Conservation (phyloP, 192 early-diverging fungal genomes). For the Coemansia sp. region DNA sequence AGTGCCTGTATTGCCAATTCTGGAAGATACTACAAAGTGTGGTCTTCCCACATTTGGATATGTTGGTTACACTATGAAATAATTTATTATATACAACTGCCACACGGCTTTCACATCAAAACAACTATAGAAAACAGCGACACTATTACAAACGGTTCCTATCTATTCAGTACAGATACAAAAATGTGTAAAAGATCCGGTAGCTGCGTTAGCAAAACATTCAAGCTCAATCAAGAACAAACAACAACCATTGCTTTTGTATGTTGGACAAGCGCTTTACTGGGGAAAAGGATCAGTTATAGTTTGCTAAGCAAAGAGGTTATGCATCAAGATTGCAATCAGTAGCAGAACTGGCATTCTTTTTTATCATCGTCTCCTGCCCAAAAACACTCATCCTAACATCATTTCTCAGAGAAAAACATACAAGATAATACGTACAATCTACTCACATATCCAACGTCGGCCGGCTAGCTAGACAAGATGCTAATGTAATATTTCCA, state of each 20-base stretch:
- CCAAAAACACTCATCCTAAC: background rate
- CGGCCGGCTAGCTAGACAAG: too few species aligned
- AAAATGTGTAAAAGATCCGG: too few species aligned
- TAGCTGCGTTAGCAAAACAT: too few species aligned
- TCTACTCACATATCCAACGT: too few species aligned
- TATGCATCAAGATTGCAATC: constrained; percentile 57
- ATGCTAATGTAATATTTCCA: too few species aligned
- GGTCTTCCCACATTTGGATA: too few species aligned
- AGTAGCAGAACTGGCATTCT: constrained; percentile 55
- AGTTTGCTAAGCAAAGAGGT: constrained; percentile 43
- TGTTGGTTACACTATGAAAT: too few species aligned
- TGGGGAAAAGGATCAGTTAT: constrained; percentile 24
- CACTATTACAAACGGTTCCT: background rate
- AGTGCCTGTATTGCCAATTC: too few species aligned
- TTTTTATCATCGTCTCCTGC: constrained; percentile 32
- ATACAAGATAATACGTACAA: too few species aligned
- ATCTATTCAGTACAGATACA: background rate
- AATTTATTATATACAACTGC: background rate
- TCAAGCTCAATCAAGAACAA: background rate
- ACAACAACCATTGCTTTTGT: background rate
- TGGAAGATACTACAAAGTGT: too few species aligned
- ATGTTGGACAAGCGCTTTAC: too few species aligned
- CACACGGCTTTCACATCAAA: background rate
- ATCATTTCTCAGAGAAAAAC: background rate
- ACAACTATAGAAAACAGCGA: background rate